These are phyloP conservation scores for Rhizopus arrhizus DNA, from an alignment of 371 early-diverging fungal species.

Conservation along the genomic window DNA sequence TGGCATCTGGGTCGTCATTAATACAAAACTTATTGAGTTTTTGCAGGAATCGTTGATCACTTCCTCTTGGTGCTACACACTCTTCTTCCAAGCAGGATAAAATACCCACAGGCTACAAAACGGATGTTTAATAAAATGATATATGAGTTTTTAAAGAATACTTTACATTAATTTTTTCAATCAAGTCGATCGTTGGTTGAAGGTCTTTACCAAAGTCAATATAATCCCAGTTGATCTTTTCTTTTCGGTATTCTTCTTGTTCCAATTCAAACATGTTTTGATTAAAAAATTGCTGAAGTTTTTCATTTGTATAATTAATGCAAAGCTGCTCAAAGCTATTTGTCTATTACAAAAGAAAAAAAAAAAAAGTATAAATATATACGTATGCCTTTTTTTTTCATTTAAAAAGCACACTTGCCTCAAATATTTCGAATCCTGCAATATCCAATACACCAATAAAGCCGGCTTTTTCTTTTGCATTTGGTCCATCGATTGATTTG, in stretches of 20 bases:
- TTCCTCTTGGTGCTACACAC: slow-evolving; percentile 98
- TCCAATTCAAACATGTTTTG: slow-evolving; percentile 99
- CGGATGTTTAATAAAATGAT: not conserved
- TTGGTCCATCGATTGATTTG: slow-evolving; percentile 75
- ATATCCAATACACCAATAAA: slow-evolving; percentile 99
- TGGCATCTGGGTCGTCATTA: slow-evolving; percentile 58
- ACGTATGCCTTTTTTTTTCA: not conserved
- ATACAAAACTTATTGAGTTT: slow-evolving; percentile 93
- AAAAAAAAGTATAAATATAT: not conserved
- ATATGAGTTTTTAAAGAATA: not conserved
- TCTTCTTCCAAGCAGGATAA: slow-evolving; percentile 99
- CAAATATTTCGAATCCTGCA: slow-evolving; percentile 99
- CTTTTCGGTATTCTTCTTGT: slow-evolving; percentile 97
- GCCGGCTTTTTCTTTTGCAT: slow-evolving; percentile 43
- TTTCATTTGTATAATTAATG: slow-evolving; percentile 99
- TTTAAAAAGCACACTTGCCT: slow-evolving; percentile 49
- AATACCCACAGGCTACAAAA: slow-evolving; percentile 91
- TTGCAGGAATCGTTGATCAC: slow-evolving; percentile 94
- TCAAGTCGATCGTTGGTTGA: slow-evolving; percentile 98
- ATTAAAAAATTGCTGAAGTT: slow-evolving; percentile 99
- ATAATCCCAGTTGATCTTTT: slow-evolving; percentile 99
- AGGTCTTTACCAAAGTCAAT: slow-evolving; percentile 99
- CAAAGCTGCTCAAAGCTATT: slow-evolving; percentile 99
- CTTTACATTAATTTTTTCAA: slow-evolving; percentile 91
- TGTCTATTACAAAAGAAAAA: slow-evolving; percentile 41